These are phyloP conservation scores for Cladophialophora bantiana DNA, from an alignment of 2,329 filamentous ascomycete species.

Conservation along the genomic window DNA sequence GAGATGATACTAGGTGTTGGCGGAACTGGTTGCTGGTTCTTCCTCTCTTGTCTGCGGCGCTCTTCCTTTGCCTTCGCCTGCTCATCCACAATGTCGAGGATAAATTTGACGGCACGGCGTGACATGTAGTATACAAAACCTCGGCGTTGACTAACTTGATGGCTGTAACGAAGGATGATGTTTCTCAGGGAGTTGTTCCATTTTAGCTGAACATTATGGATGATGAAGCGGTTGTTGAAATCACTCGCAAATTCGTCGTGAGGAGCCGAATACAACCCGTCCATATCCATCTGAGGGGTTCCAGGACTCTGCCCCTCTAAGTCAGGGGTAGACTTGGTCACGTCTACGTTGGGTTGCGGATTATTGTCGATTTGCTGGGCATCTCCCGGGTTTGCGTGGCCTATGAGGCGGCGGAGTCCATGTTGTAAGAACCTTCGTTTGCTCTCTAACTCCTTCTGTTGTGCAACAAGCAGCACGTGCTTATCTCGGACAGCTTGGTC, in stretches of 20 bases:
- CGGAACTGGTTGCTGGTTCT: slow-evolving; percentile 22
- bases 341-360: slow-evolving; percentile 39
- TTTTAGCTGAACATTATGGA: slow-evolving; percentile 96
- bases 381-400: slow-evolving; percentile 59
- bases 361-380: slow-evolving; percentile 21
- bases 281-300: slow-evolving; percentile 53
- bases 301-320: slow-evolving; percentile 60
- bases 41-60: slow-evolving; percentile 39
- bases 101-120: slow-evolving; percentile 93
- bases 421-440: slow-evolving; percentile 66
- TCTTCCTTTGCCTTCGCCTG: slow-evolving; percentile 74
- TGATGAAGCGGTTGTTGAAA: slow-evolving; percentile 97
- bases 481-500: slow-evolving; percentile 51
- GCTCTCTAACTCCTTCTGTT: slow-evolving; percentile 63
- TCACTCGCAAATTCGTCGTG: slow-evolving; percentile 87
- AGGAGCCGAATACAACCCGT: slow-evolving; percentile 70
- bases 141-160: slow-evolving; percentile 93
- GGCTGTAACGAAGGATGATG: slow-evolving; percentile 94
- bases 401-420: slow-evolving; percentile 65
- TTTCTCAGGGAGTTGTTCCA: slow-evolving; percentile 98
- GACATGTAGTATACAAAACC: slow-evolving; percentile 99
- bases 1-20: slow-evolving; percentile 40
- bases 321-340: slow-evolving; percentile 43
- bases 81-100: slow-evolving; percentile 95
- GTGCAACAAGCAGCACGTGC: slow-evolving; percentile 61